phyloP scores from a whole-genome alignment of 2,329 filamentous ascomycete genomes.

The Penicillium sp. region DNA sequence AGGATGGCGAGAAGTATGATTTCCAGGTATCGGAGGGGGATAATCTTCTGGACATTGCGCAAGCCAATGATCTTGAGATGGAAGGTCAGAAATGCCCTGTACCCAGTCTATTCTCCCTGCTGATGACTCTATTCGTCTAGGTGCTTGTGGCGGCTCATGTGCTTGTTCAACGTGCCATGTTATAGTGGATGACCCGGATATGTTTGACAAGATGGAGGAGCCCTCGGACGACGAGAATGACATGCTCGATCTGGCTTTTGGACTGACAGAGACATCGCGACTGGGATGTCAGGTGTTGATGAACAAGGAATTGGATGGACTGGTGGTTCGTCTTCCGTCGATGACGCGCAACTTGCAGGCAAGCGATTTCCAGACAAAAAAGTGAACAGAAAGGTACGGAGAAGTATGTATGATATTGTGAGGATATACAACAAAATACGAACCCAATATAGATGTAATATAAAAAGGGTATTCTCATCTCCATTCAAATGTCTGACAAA shows the following conservation, averaged over 20 bases:
- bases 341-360: slow-evolving; percentile 98
- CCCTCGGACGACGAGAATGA: slow-evolving; percentile 83
- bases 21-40: slow-evolving; percentile 84
- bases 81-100: slow-evolving; percentile 64
- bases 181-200: slow-evolving; percentile 74
- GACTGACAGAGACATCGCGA: slow-evolving; percentile 81
- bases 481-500: slow-evolving; percentile 28
- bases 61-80: slow-evolving; percentile 95
- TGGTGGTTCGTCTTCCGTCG: slow-evolving; percentile 81
- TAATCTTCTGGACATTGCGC: slow-evolving; percentile 93
- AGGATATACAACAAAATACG: slow-evolving; percentile 14
- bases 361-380: slow-evolving; percentile 75
- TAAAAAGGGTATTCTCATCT: slow-evolving; percentile 32
- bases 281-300: slow-evolving; percentile 91
- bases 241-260: slow-evolving; percentile 90
- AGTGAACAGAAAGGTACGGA: slow-evolving; percentile 23
- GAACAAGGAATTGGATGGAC: slow-evolving; percentile 84
- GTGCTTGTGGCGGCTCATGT: slow-evolving; percentile 92
- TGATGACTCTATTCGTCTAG: slow-evolving; percentile 38
- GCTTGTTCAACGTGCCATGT: slow-evolving; percentile 94
- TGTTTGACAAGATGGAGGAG: slow-evolving; percentile 79
- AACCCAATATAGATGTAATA: slow-evolving; percentile 12
- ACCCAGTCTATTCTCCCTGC: background rate
- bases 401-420: slow-evolving; percentile 19
- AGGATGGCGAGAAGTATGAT: slow-evolving; percentile 76